Evolutionary conservation across 179 eudicot species (phyloP), one percentile per base, ranked within the genome.

Genomic region (Vitellaria paradoxa): DNA sequence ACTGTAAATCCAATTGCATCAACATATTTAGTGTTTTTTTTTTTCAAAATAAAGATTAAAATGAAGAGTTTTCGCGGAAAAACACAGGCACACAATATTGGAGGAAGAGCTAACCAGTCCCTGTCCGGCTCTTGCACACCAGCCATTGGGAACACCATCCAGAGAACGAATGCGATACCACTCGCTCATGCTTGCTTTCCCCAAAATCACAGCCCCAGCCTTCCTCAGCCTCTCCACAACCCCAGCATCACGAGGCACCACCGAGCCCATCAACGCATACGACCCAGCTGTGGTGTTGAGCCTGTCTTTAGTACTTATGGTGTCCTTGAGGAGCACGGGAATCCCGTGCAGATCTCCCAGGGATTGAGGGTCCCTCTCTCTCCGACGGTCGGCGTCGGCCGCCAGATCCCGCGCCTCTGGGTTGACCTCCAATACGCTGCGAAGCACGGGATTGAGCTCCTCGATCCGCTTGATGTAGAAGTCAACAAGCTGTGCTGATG

Each of bases 241-340:
- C 76, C 49, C 42, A 5, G 76, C 76, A 59, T 73, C 76, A 0
- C 85, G 78, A 9, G 73, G 73, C 55, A 86, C 88, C 37, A 40
- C 79, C 12, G 93, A 85, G 13, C 91, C 90, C 52, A 91, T 30
- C 85, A 92, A 61, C 1, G 93, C 93, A 67, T 37, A 81, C 6
- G 95, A 91, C 6, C 97, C 97, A 18, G 81, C 89, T 2, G 87
- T 89, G 15, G 92, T 40, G 74, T 21, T 74, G 14, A 74, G 68
- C 59, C 62, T 63, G 26, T 74, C 77, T 9, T 62, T 61, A 1
- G 77, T 74, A 8, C 45, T 14, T 45, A 77, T 77, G 17, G 20
- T 69, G 55, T 77, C 80, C 68, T 77, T 77, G 46, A 77, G 68
- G 30, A 70, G 37, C 76, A 78, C 76, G 8, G 80, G 80, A 24